Evolutionary conservation across 805 yeast species (phyloP), one percentile per base, ranked within the genome.

Genomic region (Yamadazyma olivae): DNA sequence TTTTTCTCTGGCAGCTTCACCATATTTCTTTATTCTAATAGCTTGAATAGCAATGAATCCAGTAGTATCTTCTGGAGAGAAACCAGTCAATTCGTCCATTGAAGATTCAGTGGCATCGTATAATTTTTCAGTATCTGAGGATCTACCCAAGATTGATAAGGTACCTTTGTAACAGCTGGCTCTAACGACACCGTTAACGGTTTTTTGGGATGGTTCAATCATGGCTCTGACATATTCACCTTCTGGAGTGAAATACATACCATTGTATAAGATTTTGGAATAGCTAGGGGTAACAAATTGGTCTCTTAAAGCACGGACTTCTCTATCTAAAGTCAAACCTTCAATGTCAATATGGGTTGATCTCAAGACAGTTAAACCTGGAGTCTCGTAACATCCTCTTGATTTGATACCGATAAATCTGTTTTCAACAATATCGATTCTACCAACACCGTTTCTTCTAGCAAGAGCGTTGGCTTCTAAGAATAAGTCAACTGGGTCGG

Each of bases 331-430:
- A 27, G 95, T 91, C 55, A 93, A 81, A 55, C 99, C 99, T 74
- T 93, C 99, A 54, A 93, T 73, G 64, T 93, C 99, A 61, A 93
- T 79, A 67, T 93, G 99, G 32, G 98, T 86, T 38, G 79, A 66
- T 79, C 99, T 88, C 68, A 93, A 81, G 44, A 93, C 63, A 44
- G 99, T 91, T 56, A 93, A 79, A 65, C 98, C 99, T 50, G 99
- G 99, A 46, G 98, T 95, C 72, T 93, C 99, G 74, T 93, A 93
- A 75, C 99, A 93, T 41, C 99, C 99, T 77, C 99, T 88, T 46
- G 98, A 90, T 70, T 93, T 93, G 67, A 93, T 84, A 65, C 98
- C 98, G 57, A 93, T 93, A 68, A 93, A 93, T 75, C 99, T 89
- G 77, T 93, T 88, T 74, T 93, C 99, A 49, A 93, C 99, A 59